Conservation (phyloP, 1,284 basidiomycete species). For the Cryptococcus sp. region DNA sequence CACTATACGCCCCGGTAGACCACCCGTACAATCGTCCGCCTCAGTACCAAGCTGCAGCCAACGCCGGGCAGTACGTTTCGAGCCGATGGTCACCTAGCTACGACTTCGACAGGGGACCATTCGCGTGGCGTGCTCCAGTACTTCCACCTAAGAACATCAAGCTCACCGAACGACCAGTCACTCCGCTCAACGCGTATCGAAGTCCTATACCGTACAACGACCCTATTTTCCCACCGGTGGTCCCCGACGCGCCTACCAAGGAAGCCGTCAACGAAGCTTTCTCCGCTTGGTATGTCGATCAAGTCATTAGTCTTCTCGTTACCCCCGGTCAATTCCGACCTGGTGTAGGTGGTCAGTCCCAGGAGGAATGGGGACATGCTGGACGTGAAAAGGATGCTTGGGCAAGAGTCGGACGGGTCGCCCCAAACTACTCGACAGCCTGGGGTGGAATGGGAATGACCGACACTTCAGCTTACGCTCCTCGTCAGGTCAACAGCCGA, state of each 20-base stretch:
- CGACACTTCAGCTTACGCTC: conserved; percentile 1
- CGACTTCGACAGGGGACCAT: background rate
- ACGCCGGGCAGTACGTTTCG: too few relatives aligned
- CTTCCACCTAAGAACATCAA: conserved; percentile 1
- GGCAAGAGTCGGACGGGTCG: conserved; percentile 14
- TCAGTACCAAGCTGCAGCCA: too few relatives aligned
- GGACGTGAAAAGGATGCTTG: conserved; percentile 22
- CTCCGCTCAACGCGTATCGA: conserved; percentile 19
- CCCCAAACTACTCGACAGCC: conserved; percentile 12
- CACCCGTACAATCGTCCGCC: too few relatives aligned
- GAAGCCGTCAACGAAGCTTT: conserved; percentile 17
- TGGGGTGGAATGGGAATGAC: conserved; percentile 22
- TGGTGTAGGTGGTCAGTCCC: conserved; percentile 20
- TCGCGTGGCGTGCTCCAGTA: background rate
- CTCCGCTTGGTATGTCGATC: conserved; percentile 25
- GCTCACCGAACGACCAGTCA: conserved; percentile 10
- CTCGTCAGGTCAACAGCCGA: background rate
- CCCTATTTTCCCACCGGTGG: conserved; percentile 4
- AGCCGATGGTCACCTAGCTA: too few relatives aligned
- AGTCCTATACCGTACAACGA: conserved; percentile 13
- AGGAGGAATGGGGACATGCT: conserved; percentile 20
- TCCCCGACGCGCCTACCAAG: background rate
- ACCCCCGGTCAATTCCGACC: conserved; percentile 26
- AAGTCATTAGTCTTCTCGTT: conserved; percentile 21
- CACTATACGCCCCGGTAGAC: too few relatives aligned